Evolutionary conservation across 176 grass and related monocot genomes (phyloP).

Genomic region (Triticum monococcum): DNA sequence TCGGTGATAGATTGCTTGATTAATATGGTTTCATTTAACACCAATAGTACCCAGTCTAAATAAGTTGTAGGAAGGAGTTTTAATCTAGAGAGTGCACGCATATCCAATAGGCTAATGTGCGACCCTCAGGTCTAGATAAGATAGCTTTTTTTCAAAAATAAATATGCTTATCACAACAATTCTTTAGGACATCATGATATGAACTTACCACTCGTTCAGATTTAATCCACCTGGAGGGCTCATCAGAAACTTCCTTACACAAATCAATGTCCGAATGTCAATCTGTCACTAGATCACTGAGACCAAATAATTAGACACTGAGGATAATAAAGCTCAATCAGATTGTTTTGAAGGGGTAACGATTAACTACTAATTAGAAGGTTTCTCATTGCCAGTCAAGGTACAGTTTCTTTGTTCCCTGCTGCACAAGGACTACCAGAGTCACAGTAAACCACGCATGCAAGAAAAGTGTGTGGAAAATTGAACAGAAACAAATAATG

Average conservation of each 20-base stretch:
- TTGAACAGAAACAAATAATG: not conserved
- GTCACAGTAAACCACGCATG: not conserved
- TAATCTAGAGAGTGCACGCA: too few species aligned
- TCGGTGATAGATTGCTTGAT: too few species aligned
- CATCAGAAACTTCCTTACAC: conserved; percentile 17
- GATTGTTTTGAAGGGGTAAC: not conserved
- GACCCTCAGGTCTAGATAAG: not conserved
- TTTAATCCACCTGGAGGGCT: conserved; percentile 34
- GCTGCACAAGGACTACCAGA: not conserved
- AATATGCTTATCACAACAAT: not conserved
- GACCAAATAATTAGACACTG: not conserved
- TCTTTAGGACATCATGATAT: not conserved
- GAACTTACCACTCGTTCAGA: conserved; percentile 31
- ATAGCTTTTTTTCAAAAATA: not conserved
- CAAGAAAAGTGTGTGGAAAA: not conserved
- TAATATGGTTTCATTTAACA: not conserved
- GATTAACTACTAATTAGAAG: not conserved
- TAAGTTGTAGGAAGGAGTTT: not conserved
- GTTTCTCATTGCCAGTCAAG: not conserved
- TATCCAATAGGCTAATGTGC: too few species aligned
- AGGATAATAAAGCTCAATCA: not conserved
- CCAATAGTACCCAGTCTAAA: not conserved
- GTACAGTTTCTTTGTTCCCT: not conserved
- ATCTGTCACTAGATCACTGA: conserved; percentile 3
- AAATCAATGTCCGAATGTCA: not conserved